These are phyloP conservation scores for Blastosporella zonata DNA, from an alignment of 1,284 basidiomycete species.

Conservation along the genomic window DNA sequence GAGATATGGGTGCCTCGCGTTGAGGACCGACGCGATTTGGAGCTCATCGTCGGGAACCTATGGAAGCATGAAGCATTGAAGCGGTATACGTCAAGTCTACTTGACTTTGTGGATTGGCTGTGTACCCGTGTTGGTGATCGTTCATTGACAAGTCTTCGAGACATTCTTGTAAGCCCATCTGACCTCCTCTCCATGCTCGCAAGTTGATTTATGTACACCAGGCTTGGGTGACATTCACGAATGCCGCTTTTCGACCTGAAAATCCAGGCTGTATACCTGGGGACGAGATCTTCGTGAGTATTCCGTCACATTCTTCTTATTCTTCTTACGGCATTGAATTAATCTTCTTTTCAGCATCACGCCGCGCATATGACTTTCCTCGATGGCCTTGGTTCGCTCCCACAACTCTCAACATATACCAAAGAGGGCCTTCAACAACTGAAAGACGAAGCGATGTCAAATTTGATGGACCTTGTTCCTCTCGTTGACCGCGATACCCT, in stretches of 20 bases:
- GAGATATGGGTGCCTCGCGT: constrained; percentile 98
- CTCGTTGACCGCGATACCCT: constrained; percentile 28
- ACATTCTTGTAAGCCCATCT: constrained; percentile 71
- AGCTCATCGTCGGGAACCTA: constrained; percentile 74
- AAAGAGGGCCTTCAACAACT: constrained; percentile 45
- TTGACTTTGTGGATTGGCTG: constrained; percentile 87
- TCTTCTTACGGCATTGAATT: neutral
- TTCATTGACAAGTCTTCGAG: constrained; percentile 78
- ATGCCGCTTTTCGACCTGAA: constrained; percentile 49
- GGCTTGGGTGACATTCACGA: constrained; percentile 93
- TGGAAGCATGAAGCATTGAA: constrained; percentile 67
- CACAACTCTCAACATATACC: constrained; percentile 62
- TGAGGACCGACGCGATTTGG: constrained; percentile 72
- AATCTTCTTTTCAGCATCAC: constrained; percentile 64
- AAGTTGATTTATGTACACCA: constrained; percentile 29
- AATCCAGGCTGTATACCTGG: constrained; percentile 36
- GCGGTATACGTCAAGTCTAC: constrained; percentile 60
- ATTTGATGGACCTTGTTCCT: constrained; percentile 53
- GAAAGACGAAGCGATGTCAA: constrained; percentile 45
- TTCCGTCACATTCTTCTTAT: constrained; percentile 1
- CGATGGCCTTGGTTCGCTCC: constrained; percentile 79
- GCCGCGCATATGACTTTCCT: constrained; percentile 85
- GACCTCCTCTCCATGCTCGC: neutral
- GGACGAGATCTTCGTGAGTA: constrained; percentile 71
- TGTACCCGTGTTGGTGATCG: constrained; percentile 61